Conservation (phyloP, 1,139 yeast species). For the Saccharomyces hybrid region DNA sequence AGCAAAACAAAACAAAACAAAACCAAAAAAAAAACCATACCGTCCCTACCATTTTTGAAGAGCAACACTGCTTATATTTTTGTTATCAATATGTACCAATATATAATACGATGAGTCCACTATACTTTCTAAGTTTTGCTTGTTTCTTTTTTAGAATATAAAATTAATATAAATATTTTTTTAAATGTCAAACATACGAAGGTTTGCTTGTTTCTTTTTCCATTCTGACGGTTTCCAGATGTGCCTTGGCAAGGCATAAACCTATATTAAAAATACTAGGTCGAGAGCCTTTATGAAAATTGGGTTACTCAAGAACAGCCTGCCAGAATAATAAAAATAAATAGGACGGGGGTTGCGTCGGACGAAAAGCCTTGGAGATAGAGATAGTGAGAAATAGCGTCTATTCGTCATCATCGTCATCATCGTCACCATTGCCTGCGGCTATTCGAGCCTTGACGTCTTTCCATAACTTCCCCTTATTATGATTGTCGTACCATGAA, state of each 20-base stretch:
- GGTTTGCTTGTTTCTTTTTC: not conserved
- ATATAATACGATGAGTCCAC: not conserved
- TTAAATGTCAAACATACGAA: not conserved
- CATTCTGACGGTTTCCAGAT: not conserved
- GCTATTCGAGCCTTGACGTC: constrained; percentile 71
- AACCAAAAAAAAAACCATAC: not conserved
- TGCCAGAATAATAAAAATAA: not conserved
- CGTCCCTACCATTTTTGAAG: not conserved
- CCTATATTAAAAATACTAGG: not conserved
- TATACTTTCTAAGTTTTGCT: not conserved
- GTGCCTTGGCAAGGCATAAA: not conserved
- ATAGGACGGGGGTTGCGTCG: not conserved
- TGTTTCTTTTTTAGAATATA: not conserved
- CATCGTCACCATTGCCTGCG: constrained; percentile 52
- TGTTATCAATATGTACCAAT: not conserved
- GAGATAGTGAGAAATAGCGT: not conserved
- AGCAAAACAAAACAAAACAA: not conserved
- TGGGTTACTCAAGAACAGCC: not conserved
- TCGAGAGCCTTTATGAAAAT: not conserved
- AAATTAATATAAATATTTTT: not conserved
- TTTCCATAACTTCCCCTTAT: constrained; percentile 95
- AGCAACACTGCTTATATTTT: not conserved
- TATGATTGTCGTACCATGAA: constrained; percentile 76
- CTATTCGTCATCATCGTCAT: constrained; percentile 36
- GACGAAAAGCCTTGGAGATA: not conserved